These are phyloP conservation scores for Acanthamoeba lugdunensis DNA, from an alignment of 208 protist genomes.

Conservation along the genomic window DNA sequence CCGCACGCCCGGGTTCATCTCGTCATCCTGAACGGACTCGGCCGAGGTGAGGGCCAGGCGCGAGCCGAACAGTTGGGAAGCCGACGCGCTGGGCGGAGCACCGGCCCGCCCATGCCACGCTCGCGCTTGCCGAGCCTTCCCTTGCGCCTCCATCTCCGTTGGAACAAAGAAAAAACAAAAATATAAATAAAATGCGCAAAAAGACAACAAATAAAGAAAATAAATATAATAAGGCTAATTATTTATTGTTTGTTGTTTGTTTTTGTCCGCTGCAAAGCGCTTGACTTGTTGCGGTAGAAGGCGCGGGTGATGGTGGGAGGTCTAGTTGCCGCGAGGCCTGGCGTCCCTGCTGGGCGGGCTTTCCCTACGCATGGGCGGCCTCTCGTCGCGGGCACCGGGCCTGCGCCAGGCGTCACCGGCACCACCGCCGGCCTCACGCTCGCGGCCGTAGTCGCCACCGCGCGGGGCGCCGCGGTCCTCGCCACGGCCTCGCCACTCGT, in stretches of 20 bases:
- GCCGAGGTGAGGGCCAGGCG: not conserved
- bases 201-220: too few species aligned
- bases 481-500: not conserved
- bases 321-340: too few species aligned
- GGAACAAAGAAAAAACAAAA: too few species aligned
- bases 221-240: too few species aligned
- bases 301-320: too few species aligned
- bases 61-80: constrained; percentile 7
- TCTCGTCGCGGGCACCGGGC: not conserved
- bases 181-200: too few species aligned
- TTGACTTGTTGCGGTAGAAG: too few species aligned
- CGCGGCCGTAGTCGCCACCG: not conserved
- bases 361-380: not conserved
- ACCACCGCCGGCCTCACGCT: not conserved
- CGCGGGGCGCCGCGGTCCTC: not conserved
- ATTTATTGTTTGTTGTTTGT: too few species aligned
- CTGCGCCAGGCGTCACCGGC: constrained; percentile 32
- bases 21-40: not conserved
- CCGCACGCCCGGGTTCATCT: not conserved
- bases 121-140: not conserved
- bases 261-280: too few species aligned
- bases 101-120: not conserved
- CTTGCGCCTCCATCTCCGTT: not conserved
- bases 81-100: not conserved
- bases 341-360: too few species aligned